A percentile compares a stretch with the other conserved stretches of the same genome.
Evolutionary conservation across 495 filamentous ascomycete species (phyloP).

Genomic region (Tetracladium setigerum): DNA sequence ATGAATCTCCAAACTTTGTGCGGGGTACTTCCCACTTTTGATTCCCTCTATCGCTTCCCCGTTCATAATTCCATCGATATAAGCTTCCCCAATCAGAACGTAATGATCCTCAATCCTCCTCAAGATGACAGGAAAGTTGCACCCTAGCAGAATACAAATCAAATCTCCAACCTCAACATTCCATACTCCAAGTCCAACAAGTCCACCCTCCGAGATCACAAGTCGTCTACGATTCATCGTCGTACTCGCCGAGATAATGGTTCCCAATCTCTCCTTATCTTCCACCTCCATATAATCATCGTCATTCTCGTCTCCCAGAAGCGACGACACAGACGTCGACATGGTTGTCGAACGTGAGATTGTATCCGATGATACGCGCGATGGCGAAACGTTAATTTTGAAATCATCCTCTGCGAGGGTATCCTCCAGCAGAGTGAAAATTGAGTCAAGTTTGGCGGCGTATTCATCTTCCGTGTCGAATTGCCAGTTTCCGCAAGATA

Average conservation of each 20-base stretch:
- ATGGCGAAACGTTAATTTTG: no score
- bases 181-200: slow-evolving; percentile 12
- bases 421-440: slow-evolving; percentile 6
- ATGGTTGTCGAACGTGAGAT: slow-evolving; percentile 3
- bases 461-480: slow-evolving; percentile 1
- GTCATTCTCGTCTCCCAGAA: not conserved
- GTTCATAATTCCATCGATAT: slow-evolving; percentile 24
- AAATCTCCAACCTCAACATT: slow-evolving; percentile 7
- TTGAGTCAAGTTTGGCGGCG: slow-evolving; percentile 2
- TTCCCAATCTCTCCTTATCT: not conserved
- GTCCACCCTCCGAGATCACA: not conserved
- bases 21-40: not conserved
- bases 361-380: slow-evolving; percentile 2
- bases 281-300: slow-evolving; percentile 4
- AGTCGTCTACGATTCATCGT: slow-evolving; percentile 16
- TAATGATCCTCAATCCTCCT: slow-evolving; percentile 3
- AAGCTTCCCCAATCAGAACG: slow-evolving; percentile 21
- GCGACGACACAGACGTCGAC: not conserved
- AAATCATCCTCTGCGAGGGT: slow-evolving; percentile 1
- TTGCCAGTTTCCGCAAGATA: slow-evolving; percentile 13
- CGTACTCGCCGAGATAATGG: slow-evolving; percentile 4
- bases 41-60: slow-evolving; percentile 15
- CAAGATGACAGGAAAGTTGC: slow-evolving; percentile 16
- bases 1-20: slow-evolving; percentile 10
- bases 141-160: slow-evolving; percentile 15